phyloP scores from a whole-genome alignment of 2,329 filamentous ascomycete genomes.

The Teratosphaeria gauchensis region DNA sequence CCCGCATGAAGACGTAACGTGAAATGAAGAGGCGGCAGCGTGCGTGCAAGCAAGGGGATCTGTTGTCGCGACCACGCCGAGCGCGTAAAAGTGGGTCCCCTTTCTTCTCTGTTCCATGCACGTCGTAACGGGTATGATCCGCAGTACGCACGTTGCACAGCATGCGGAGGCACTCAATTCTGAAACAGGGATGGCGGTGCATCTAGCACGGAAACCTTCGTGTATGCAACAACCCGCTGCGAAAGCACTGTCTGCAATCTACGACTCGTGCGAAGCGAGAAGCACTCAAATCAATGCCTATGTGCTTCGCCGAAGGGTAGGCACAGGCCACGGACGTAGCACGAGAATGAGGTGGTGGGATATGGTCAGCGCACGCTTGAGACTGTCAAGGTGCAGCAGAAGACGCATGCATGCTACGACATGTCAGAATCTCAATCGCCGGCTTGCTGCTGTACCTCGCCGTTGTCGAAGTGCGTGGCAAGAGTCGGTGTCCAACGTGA shows the following conservation, averaged over 20 bases:
- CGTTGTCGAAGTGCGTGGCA: conserved; percentile 1
- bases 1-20: conserved; percentile 1
- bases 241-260: neutral
- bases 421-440: neutral
- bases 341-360: conserved; percentile 1
- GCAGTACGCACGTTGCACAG: conserved; percentile 11
- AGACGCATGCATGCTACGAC: conserved; percentile 1
- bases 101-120: conserved; percentile 1
- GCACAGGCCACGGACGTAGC: conserved; percentile 2
- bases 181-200: conserved; percentile 8
- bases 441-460: conserved; percentile 1
- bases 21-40: neutral
- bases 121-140: conserved; percentile 9
- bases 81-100: neutral
- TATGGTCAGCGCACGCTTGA: neutral
- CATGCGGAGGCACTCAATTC: conserved; percentile 6
- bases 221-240: neutral
- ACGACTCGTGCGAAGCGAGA: neutral
- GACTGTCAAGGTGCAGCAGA: neutral
- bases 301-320: neutral
- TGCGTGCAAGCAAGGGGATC: conserved; percentile 1
- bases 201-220: neutral
- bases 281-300: neutral
- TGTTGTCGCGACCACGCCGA: neutral
- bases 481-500: neutral